Conservation (phyloP, 139 green algal species). For the Haematococcus lacustris region DNA sequence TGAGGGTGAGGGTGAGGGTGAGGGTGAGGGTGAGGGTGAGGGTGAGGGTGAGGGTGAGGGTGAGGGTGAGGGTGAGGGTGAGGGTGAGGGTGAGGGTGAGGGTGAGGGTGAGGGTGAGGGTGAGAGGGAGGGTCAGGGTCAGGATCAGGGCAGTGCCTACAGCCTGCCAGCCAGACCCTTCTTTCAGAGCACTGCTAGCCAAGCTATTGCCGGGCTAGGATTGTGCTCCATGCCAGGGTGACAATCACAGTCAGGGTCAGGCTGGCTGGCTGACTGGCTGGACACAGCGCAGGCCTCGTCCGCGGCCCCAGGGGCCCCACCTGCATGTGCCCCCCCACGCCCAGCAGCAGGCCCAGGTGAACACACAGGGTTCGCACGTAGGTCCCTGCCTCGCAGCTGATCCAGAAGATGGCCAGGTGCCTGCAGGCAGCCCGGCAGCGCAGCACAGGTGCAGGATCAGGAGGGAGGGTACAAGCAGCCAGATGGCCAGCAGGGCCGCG, state of each 20-base stretch:
- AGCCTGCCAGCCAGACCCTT: neutral
- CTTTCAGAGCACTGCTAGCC: neutral
- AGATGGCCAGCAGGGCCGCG: no score
- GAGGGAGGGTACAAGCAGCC: no score
- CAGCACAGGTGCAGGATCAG: no score
- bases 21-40: no score
- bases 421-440: no score
- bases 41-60: no score
- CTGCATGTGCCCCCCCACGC: conserved; percentile 94
- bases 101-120: no score
- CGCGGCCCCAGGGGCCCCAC: conserved; percentile 23
- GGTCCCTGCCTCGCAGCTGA: conserved; percentile 93
- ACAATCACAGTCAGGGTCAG: neutral
- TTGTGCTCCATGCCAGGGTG: neutral
- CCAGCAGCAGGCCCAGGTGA: conserved; percentile 93
- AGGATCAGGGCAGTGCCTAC: no score
- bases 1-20: no score
- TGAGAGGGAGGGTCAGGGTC: no score
- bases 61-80: no score
- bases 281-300: neutral
- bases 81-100: no score
- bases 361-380: conserved; percentile 98
- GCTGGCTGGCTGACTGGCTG: neutral
- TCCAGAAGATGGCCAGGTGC: conserved; percentile 94
- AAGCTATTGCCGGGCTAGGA: neutral